phyloP scores from a whole-genome alignment of 2,329 filamentous ascomycete species.

The Fusarium sp. region DNA sequence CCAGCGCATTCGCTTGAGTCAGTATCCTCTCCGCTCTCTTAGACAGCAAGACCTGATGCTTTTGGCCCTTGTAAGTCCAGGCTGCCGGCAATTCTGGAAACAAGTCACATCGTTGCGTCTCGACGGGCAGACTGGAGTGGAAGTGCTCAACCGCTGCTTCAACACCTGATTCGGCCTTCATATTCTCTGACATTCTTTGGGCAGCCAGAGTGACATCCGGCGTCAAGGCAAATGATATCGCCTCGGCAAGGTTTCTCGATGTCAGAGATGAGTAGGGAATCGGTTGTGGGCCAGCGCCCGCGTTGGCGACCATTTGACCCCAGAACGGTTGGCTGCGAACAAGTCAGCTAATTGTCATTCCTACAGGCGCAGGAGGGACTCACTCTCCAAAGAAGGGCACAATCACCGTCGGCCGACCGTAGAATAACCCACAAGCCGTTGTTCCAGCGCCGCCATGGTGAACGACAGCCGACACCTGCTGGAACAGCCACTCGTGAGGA shows the following conservation, averaged over 20 bases:
- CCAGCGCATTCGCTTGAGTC: not conserved
- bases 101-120: not conserved
- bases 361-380: no score
- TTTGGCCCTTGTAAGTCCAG: constrained; percentile 3
- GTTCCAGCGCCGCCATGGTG: constrained; percentile 91
- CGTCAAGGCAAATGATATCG: not conserved
- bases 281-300: not conserved
- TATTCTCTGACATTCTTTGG: not conserved
- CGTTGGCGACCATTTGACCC: constrained; percentile 7
- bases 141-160: constrained; percentile 7
- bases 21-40: constrained; percentile 3
- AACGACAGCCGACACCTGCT: constrained; percentile 83
- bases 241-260: not conserved
- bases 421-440: constrained; percentile 83
- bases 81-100: constrained; percentile 2
- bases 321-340: constrained; percentile 6
- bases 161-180: not conserved
- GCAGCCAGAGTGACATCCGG: not conserved
- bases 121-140: not conserved
- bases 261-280: constrained; percentile 4
- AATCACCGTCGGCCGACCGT: constrained; percentile 83
- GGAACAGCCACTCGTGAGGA: constrained; percentile 88
- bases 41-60: not conserved
- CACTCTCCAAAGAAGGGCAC: constrained; percentile 86
- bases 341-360: not conserved